Evolutionary conservation across 169 alveolate species (phyloP).

Genomic region (Besnoitia besnoiti): DNA sequence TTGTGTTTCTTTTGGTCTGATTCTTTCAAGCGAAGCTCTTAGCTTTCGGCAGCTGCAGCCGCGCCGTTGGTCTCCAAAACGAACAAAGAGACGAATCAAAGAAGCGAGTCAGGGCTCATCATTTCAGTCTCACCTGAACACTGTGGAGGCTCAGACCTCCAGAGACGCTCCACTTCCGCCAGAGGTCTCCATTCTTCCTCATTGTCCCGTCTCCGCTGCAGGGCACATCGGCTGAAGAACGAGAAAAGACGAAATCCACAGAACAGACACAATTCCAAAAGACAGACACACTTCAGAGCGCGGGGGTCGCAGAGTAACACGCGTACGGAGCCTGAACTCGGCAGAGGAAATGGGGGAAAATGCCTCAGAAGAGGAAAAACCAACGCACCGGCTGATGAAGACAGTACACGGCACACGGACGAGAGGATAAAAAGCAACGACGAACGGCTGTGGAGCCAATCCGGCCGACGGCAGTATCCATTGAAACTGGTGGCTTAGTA

Average conservation of each 20-base stretch:
- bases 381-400: no score
- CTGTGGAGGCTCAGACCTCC: slow-evolving; percentile 63
- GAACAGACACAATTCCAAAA: background rate
- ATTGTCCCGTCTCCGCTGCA: slow-evolving; percentile 96
- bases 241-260: background rate
- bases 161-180: slow-evolving; percentile 75
- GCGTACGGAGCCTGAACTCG: background rate
- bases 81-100: no score
- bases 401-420: no score
- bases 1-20: no score
- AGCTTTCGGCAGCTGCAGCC: no score
- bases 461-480: no score
- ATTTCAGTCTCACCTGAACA: slow-evolving; percentile 49
- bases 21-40: no score
- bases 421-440: no score
- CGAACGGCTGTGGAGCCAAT: no score
- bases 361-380: background rate
- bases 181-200: slow-evolving; percentile 89
- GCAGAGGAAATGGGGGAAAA: background rate
- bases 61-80: no score
- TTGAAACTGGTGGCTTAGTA: no score
- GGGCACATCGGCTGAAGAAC: slow-evolving; percentile 90
- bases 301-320: background rate
- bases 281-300: background rate
- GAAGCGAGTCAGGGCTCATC: no score